Evolutionary conservation across 192 early-diverging fungal species (phyloP), one percentile per base, ranked within the genome.

Genomic region (Chytriomyces confervae): DNA sequence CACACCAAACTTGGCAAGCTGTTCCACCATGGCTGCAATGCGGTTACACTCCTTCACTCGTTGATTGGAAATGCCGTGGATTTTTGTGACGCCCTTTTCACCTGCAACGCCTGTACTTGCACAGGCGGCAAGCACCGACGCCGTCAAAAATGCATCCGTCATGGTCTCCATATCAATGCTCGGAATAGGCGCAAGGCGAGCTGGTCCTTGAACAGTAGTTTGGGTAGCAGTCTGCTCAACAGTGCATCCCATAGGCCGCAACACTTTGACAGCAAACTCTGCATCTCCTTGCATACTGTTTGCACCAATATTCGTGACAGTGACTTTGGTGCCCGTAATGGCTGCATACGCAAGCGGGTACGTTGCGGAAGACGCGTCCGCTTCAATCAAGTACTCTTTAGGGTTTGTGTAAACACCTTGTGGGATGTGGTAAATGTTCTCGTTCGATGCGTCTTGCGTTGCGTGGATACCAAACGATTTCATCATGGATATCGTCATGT

Each of bases 401-500:
- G 97, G 96, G 84, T 94, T 98, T 45, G 69, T 80, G 82, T 99
- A 99, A 0, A 87, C 81, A 2, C 89, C 88, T 60, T 87, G 71
- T 18, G 96, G 94, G 62, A 99, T 93, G 24, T 89, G 76, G 82
- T 99, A 99, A 48, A 88, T 90, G 83, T 94, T 96, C 23, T 70
- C 69, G 69, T 70, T 70, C 2, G 11, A 16, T 20, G 69, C 20
- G 27, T 70, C 69, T 16, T 44, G 27, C 11, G 83, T 80, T 62
- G 96, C 94, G 6, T 83, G 66, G 69, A 94, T 88, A 51, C 97
- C 97, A 80, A 99, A 99, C 23, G 92, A 91, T 68, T 87, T 88
- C 97, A 99, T 99, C 97, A 99, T 99, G 46, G 94, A 90, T 61
- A 97, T 92, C 5, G 97, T 99, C 97, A 99, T 98, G 83, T 99